Percentiles rank a stretch among this genome's conserved stretches.
Evolutionary conservation across 169 alveolate genomes (phyloP).

Genomic region (Plasmodium fragile): DNA sequence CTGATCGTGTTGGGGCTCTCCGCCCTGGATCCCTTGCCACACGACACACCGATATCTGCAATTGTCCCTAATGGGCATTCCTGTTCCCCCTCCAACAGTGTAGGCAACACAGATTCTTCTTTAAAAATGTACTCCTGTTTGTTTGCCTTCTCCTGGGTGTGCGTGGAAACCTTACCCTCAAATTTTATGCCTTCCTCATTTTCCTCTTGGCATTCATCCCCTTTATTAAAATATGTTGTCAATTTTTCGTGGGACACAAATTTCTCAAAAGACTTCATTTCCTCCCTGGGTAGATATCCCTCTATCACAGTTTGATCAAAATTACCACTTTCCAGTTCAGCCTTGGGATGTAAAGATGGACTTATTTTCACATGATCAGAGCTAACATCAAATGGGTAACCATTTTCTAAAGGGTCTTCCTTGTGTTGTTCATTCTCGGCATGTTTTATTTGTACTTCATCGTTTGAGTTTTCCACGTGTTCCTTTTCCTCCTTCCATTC

Average conservation of each 20-base stretch:
- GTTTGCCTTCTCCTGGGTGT: background rate
- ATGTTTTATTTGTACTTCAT: background rate
- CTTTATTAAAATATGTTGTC: background rate
- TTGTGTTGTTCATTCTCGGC: background rate
- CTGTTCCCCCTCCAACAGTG: background rate
- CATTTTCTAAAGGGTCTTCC: background rate
- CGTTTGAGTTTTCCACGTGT: background rate
- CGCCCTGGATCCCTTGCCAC: background rate
- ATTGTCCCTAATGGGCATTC: background rate
- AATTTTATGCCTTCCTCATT: background rate
- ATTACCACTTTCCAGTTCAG: background rate
- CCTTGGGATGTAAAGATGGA: background rate
- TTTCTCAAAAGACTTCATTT: background rate
- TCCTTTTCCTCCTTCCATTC: background rate
- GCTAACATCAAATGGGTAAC: background rate
- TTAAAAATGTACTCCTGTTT: background rate
- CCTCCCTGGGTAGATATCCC: background rate
- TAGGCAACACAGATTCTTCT: background rate
- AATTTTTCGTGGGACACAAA: background rate
- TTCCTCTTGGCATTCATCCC: background rate
- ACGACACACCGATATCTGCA: background rate
- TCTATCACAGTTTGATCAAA: background rate
- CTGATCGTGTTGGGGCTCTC: background rate
- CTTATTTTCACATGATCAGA: background rate
- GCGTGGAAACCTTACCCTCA: background rate